Base-by-base conservation (phyloP, 2,329 filamentous ascomycete species). In the Microsporum ferrugineum region DNA sequence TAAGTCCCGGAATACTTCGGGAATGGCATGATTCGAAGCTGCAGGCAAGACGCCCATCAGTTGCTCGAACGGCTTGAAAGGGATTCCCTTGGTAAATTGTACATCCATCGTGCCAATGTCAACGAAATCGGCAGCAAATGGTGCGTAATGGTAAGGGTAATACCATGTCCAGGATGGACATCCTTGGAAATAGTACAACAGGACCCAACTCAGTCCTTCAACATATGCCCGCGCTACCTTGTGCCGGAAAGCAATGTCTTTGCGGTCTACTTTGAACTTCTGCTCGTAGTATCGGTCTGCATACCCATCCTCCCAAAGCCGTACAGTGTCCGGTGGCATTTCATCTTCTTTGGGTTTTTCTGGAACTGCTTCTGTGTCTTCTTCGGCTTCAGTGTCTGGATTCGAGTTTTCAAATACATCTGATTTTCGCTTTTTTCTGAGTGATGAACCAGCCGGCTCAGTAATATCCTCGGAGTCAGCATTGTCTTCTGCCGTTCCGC, bases 131-230 rank as follows among this genome's bases (percentile, higher is more conserved):
- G 91, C 88, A 1, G 94, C 94, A 71, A 99, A 99, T 2, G 95
- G 94, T 1, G 94, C 95, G 71, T 99, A 99, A 72, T 99, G 94
- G 70, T 97, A 95, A 0, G 94, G 94, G 71, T 96, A 99, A 73
- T 94, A 99, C 94, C 94, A 99, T 59, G 92, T 95, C 94, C 95
- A 99, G 0, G 91, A 96, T 27, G 94, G 91, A 69, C 94, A 99
- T 31, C 94, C 94, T 74, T 99, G 94, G 74, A 96, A 96, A 73
- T 99, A 99, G 75, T 99, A 99, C 39, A 91, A 80, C 58, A 99
- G 78, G 43, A 99, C 94, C 94, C 95, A 99, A 27, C 88, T 88
- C 7, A 99, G 82, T 39, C 94, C 94, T 77, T 97, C 91, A 10
- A 92, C 91, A 72, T 99, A 99, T n/a, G 89, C 84, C 60, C 85